A percentile compares a stretch with the other conserved stretches of the same genome.
These are phyloP conservation scores for Paecilomyces sp. DNA, from an alignment of 2,329 filamentous ascomycete species.

Conservation along the genomic window DNA sequence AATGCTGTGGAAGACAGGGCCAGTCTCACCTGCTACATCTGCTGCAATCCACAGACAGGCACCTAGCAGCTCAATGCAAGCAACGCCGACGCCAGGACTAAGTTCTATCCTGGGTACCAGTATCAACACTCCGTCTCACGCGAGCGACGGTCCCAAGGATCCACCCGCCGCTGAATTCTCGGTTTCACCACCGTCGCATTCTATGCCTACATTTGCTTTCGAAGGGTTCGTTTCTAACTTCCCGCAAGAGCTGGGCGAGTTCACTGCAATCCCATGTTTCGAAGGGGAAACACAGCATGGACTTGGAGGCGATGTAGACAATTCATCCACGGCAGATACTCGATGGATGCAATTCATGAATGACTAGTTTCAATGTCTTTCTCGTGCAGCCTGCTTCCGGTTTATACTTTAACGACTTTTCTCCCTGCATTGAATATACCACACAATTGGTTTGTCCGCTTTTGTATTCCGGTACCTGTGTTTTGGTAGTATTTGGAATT, in stretches of 20 bases:
- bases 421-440: not conserved
- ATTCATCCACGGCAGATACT: slow-evolving; percentile 13
- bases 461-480: not conserved
- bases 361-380: slow-evolving; percentile 10
- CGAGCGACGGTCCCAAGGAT: slow-evolving; percentile 14
- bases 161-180: slow-evolving; percentile 19
- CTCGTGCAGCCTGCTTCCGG: too few relatives aligned
- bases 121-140: slow-evolving; percentile 5
- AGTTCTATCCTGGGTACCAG: not conserved
- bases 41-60: slow-evolving; percentile 13
- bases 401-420: too few relatives aligned
- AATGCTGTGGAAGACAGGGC: slow-evolving; percentile 41
- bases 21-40: slow-evolving; percentile 25
- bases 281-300: slow-evolving; percentile 23
- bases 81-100: not conserved
- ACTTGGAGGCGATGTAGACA: slow-evolving; percentile 17
- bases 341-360: slow-evolving; percentile 30
- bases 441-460: not conserved
- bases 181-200: slow-evolving; percentile 18
- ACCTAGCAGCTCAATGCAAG: not conserved
- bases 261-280: slow-evolving; percentile 34
- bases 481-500: too few relatives aligned
- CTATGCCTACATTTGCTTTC: slow-evolving; percentile 28
- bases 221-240: slow-evolving; percentile 35
- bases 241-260: slow-evolving; percentile 32